These are phyloP conservation scores for Microcos paniculata DNA, from an alignment of 345 rosid species.

Conservation along the genomic window DNA sequence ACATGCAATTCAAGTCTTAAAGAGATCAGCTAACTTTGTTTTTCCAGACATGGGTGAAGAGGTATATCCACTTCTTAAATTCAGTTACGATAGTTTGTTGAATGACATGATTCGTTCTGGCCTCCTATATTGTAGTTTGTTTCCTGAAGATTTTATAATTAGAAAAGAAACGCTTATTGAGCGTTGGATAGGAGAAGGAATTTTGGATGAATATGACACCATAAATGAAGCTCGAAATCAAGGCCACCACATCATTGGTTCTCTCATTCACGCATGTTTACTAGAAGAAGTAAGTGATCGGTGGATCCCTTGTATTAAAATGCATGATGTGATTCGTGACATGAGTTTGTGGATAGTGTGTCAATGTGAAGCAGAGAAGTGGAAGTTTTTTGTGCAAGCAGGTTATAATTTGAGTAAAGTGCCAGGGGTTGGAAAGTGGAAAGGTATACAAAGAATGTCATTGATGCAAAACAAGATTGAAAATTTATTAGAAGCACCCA, in stretches of 20 bases:
- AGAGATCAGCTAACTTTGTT: not conserved
- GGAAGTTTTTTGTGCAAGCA: constrained; percentile 15
- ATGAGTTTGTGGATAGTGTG: constrained; percentile 39
- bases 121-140: constrained; percentile 16
- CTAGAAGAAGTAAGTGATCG: constrained; percentile 19
- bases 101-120: not conserved
- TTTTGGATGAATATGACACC: constrained; percentile 17
- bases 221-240: not conserved
- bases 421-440: constrained; percentile 22
- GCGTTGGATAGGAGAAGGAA: constrained; percentile 22
- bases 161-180: not conserved
- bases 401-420: constrained; percentile 8
- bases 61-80: constrained; percentile 6
- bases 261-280: constrained; percentile 23
- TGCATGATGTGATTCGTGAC: constrained; percentile 50
- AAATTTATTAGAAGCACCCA: constrained; percentile 4
- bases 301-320: no score
- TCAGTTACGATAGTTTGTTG: constrained; percentile 7
- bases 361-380: constrained; percentile 5
- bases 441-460: constrained; percentile 23
- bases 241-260: constrained; percentile 31
- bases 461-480: constrained; percentile 24
- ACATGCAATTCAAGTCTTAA: not conserved
- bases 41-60: not conserved
- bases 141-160: not conserved